Base-by-base conservation (phyloP, 2,329 filamentous ascomycete species). In the Botrytis tulipae region DNA sequence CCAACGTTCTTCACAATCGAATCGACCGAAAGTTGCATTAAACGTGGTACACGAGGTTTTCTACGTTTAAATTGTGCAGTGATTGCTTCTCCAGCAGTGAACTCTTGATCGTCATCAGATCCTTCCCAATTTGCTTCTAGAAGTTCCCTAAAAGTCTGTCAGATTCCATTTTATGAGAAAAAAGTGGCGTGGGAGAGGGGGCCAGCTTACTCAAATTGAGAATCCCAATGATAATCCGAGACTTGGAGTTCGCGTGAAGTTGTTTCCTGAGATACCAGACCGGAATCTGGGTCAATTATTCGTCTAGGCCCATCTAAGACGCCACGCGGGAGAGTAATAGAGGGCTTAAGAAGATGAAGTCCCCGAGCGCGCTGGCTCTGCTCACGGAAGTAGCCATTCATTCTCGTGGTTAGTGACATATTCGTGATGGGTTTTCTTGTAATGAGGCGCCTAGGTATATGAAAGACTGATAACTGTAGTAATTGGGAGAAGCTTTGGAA, bases 181-280 rank as follows among this genome's bases (percentile, higher is more conserved):
- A n/a, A 20, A 9, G 20, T 5, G 22, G 9, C 8, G 25, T 14
- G 25, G 14, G 25, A n/a, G 12, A 22, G 5, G 3, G 6, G 4
- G 6, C n/a, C 18, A 54, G 14, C 48, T 42, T 42, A 68, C 65
- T 57, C 48, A 42, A n/a, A 68, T 22, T 57, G 65, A 29, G n/a
- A 14, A 22, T 54, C 48, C 65, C 65, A 68, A 29, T 42, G 65
- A 8, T 54, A 57, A 14, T 68, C 65, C 1, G 65, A 68, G 16
- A 57, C 35, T 29, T 68, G 46, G 22, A 54, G 48, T 54, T 68
- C 65, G 25, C 65, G 46, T 14, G 48, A 29, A 22, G 46, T 57
- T 54, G 65, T 68, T 54, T 68, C 65, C 16, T 57, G 25, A 3
- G 46, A 68, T 22, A 68, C 65, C 32, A 22, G 65, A 6, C 65